Evolutionary conservation across 2,329 filamentous ascomycete genomes (phyloP).

Genomic region (Fusarium xyrophilum): DNA sequence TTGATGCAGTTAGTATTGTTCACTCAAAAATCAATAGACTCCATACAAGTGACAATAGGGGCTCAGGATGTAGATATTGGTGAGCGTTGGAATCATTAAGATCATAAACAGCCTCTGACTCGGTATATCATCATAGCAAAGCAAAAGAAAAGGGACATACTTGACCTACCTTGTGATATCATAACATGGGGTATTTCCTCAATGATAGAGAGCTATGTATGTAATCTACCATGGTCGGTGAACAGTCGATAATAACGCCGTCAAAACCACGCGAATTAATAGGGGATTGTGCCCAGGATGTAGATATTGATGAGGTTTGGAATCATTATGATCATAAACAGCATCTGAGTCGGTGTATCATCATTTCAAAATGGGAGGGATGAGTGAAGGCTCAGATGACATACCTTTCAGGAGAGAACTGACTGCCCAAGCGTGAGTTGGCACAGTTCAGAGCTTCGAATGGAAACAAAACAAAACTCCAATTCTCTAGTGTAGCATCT

Average conservation of each 20-base stretch:
- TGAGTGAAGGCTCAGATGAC: slow-evolving; percentile 10
- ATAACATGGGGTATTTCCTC: neutral
- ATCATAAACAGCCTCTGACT: slow-evolving; percentile 60
- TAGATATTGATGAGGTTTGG: slow-evolving; percentile 46
- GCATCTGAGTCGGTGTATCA: slow-evolving; percentile 55
- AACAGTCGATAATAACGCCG: neutral
- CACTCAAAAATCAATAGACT: neutral
- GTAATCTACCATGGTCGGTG: slow-evolving; percentile 8
- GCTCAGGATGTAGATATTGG: slow-evolving; percentile 38
- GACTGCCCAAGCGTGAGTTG: slow-evolving; percentile 25
- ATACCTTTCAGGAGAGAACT: slow-evolving; percentile 37
- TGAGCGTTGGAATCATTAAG: slow-evolving; percentile 50
- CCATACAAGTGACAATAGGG: neutral
- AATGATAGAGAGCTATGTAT: neutral
- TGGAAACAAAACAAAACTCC: slow-evolving; percentile 48
- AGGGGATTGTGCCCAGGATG: slow-evolving; percentile 17
- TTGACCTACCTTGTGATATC: slow-evolving; percentile 34
- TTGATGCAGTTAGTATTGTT: neutral
- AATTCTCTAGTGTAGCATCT: slow-evolving; percentile 52
- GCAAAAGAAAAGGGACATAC: neutral
- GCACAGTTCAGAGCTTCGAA: slow-evolving; percentile 39
- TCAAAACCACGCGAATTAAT: neutral
- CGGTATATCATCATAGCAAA: slow-evolving; percentile 50
- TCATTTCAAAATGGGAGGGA: slow-evolving; percentile 43
- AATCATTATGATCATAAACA: slow-evolving; percentile 57